Base-by-base conservation (phyloP, 2,329 filamentous ascomycete genomes). In the Monosporascus sp. region DNA sequence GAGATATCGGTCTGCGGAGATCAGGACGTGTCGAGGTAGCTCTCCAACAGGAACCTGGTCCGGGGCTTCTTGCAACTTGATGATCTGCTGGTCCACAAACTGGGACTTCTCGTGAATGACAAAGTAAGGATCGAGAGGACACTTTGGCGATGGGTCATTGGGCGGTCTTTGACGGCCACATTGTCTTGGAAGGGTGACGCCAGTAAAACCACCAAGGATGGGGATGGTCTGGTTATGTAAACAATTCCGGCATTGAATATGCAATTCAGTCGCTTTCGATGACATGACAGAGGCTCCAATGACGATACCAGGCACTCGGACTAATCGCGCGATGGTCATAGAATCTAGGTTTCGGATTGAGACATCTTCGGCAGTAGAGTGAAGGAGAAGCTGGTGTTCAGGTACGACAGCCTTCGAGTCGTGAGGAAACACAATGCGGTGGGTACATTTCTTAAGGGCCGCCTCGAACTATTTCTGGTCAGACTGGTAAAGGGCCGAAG, bases 41-140 rank as follows among this genome's bases (percentile, higher is more conserved):
- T 99, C 94, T 75, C 94, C 94, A 1, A 99, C 94, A 0, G 94
- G 94, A 0, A 99, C 94, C 71, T 97, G 91, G 66, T 99, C 94
- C 1, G 94, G 94, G 0, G 93, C 94, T 73, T 99, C 94, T 69
- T 99, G 94, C 19, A 99, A 83, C 72, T 99, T 99, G 69, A 99
- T 88, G 56, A 99, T 90, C 71, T 99, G 94, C 72, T 99, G 94
- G 66, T 99, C 94, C 64, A 97, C 92, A 68, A 99, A 99, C 59
- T 86, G 84, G 38, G 90, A 96, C 69, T 88, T 91, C 71, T 99
- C 94, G 68, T 99, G 94, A 54, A 94, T 81, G 53, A 99, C 91
- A 65, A 94, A 96, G 73, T 97, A 99, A 17, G 94, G 94, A 65
- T 99, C 94, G 56, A 99, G 75, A 0, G 93, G 92, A 65, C 94